Evolutionary conservation across 2,329 filamentous ascomycete species (phyloP).

Genomic region (Cladosporium sp.): DNA sequence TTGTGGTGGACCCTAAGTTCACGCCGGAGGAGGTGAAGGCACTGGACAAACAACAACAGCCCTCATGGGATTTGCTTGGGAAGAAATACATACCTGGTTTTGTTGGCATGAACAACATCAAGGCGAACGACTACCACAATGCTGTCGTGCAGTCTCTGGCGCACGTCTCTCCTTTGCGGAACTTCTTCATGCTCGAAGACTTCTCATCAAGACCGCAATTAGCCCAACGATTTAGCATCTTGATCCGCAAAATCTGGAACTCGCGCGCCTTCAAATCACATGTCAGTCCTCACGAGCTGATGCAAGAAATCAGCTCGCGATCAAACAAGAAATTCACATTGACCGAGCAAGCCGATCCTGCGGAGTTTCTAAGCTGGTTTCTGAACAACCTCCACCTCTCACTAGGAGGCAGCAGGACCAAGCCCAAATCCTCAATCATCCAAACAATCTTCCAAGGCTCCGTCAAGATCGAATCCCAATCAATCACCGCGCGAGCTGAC

Average conservation of each 20-base stretch:
- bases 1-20: constrained; percentile 88
- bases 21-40: constrained; percentile 72
- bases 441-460: constrained; percentile 92
- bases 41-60: constrained; percentile 61
- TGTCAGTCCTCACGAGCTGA: constrained; percentile 92
- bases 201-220: constrained; percentile 72
- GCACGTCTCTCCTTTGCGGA: constrained; percentile 82
- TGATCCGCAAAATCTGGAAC: constrained; percentile 98
- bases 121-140: constrained; percentile 98
- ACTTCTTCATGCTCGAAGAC: constrained; percentile 85
- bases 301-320: constrained; percentile 86
- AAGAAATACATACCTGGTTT: constrained; percentile 89
- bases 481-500: constrained; percentile 86
- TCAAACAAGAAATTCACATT: constrained; percentile 92
- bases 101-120: constrained; percentile 99
- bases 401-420: constrained; percentile 82
- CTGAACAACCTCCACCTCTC: constrained; percentile 91
- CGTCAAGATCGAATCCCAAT: constrained; percentile 87
- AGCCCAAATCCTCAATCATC: constrained; percentile 77
- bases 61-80: constrained; percentile 71
- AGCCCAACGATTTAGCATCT: constrained; percentile 77
- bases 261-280: constrained; percentile 92
- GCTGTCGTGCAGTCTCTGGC: constrained; percentile 87
- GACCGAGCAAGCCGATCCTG: constrained; percentile 86
- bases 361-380: constrained; percentile 96